Percentiles rank a stretch among this genome's conserved stretches.
Conservation (phyloP, 1,284 basidiomycete genomes). For the Calocybe gambosa region DNA sequence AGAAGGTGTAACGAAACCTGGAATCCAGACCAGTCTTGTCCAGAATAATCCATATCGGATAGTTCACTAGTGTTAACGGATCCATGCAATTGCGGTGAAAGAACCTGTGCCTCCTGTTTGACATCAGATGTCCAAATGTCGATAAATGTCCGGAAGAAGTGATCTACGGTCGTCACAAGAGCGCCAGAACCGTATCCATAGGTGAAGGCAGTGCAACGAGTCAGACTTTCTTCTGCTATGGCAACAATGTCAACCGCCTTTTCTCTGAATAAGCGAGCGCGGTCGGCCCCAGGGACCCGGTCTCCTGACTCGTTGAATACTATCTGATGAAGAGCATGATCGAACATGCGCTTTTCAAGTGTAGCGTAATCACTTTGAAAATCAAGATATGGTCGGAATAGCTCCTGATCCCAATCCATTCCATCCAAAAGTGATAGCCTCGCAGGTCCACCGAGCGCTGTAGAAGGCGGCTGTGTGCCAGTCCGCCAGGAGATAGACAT, state of each 20-base stretch:
- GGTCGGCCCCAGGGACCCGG: slow-evolving; percentile 39
- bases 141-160: slow-evolving; percentile 63
- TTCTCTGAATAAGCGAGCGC: slow-evolving; percentile 65
- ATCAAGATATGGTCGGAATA: slow-evolving; percentile 90
- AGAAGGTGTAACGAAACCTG: slow-evolving; percentile 81
- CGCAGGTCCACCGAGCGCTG: slow-evolving; percentile 23
- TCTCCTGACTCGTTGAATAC: slow-evolving; percentile 33
- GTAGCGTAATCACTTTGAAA: slow-evolving; percentile 78
- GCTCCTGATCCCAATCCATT: slow-evolving; percentile 79
- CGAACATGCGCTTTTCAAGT: slow-evolving; percentile 67
- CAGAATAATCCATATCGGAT: slow-evolving; percentile 78
- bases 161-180: slow-evolving; percentile 69
- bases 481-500: slow-evolving; percentile 70
- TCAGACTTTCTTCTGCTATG: slow-evolving; percentile 74
- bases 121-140: slow-evolving; percentile 55
- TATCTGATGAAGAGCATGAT: slow-evolving; percentile 46
- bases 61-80: slow-evolving; percentile 49
- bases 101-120: slow-evolving; percentile 30
- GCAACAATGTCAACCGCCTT: slow-evolving; percentile 66
- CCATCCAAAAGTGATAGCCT: slow-evolving; percentile 31
- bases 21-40: slow-evolving; percentile 82
- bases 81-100: slow-evolving; percentile 26
- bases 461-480: slow-evolving; percentile 29
- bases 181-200: slow-evolving; percentile 79
- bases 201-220: slow-evolving; percentile 73